Evolutionary conservation across 2,329 filamentous ascomycete genomes (phyloP).

Genomic region (Talaromyces sp.): DNA sequence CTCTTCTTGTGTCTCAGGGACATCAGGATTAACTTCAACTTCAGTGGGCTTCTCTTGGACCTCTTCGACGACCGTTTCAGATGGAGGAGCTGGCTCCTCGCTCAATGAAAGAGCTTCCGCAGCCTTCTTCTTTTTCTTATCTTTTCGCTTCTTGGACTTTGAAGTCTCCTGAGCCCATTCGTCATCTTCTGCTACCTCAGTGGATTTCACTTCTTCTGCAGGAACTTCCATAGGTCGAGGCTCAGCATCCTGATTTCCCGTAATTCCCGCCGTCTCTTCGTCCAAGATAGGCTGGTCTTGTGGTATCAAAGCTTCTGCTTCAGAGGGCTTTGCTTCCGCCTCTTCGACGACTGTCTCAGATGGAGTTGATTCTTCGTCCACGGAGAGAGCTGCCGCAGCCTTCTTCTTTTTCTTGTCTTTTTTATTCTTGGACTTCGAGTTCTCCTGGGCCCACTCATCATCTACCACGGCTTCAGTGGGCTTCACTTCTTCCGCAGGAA

Average conservation of each 20-base stretch:
- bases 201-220: neutral
- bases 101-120: neutral
- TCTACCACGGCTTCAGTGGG: neutral
- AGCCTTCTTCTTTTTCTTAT: slow-evolving; percentile 33
- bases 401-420: slow-evolving; percentile 38
- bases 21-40: neutral
- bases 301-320: neutral
- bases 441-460: neutral
- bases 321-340: neutral
- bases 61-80: neutral
- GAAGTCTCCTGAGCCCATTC: slow-evolving; percentile 4
- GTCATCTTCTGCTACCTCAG: neutral
- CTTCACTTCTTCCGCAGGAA: neutral
- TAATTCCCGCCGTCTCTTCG: neutral
- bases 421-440: slow-evolving; percentile 23
- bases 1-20: neutral
- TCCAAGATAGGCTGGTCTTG: neutral
- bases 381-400: neutral
- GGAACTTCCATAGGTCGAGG: neutral
- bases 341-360: neutral
- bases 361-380: neutral
- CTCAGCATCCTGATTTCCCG: neutral
- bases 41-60: neutral
- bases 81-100: neutral
- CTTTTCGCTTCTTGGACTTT: slow-evolving; percentile 29